phyloP scores from a whole-genome alignment of 2,329 filamentous ascomycete species.

The Ceratocystis cacaofunesta region DNA sequence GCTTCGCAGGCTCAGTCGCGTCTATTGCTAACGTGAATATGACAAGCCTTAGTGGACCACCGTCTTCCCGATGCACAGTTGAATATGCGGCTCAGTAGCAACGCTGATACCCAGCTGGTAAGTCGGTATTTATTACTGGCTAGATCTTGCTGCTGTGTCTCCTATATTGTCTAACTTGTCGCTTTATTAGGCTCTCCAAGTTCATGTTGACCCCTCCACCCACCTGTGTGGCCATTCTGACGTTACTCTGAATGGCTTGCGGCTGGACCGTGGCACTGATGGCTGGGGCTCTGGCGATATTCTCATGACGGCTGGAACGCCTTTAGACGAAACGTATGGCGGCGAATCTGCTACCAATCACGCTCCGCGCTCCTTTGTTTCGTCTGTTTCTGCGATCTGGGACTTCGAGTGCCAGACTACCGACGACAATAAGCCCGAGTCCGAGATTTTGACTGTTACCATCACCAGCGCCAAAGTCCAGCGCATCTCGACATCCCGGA shows the following conservation, averaged over 20 bases:
- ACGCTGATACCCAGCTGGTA: slow-evolving; percentile 12
- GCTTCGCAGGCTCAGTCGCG: background rate
- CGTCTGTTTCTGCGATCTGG: slow-evolving; percentile 9
- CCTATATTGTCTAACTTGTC: background rate
- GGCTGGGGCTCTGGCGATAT: slow-evolving; percentile 13
- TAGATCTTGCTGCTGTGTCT: background rate
- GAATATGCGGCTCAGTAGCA: slow-evolving; percentile 14
- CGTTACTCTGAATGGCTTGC: slow-evolving; percentile 10
- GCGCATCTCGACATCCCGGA: slow-evolving; percentile 8
- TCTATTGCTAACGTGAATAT: background rate
- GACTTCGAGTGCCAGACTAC: slow-evolving; percentile 14
- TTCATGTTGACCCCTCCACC: slow-evolving; percentile 9
- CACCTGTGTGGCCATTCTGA: slow-evolving; percentile 12
- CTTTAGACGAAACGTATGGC: background rate
- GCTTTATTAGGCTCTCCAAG: slow-evolving; percentile 7
- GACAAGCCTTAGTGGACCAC: background rate
- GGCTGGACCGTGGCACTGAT: slow-evolving; percentile 7
- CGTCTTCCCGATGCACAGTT: slow-evolving; percentile 15
- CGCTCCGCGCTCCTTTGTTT: background rate
- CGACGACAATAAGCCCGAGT: background rate
- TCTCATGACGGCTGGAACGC: background rate
- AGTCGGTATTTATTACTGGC: slow-evolving; percentile 8
- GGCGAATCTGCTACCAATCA: background rate
- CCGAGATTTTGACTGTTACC: slow-evolving; percentile 15
- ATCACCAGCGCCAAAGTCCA: slow-evolving; percentile 10